Evolutionary conservation across 345 rosid genomes (phyloP).

Genomic region (Cardamine occulta): DNA sequence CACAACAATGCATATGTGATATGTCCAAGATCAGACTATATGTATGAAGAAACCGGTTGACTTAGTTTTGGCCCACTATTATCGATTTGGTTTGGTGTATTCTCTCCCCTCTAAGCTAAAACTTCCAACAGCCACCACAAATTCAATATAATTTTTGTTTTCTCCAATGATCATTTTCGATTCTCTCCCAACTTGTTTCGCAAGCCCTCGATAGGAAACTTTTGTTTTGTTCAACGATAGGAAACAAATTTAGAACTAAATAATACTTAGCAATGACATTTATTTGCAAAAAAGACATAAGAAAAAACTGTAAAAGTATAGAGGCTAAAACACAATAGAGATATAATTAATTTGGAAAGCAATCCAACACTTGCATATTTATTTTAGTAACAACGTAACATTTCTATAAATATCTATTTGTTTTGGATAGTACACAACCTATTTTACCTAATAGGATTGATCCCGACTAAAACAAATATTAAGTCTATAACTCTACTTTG

Average conservation of each 20-base stretch:
- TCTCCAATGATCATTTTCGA: not conserved
- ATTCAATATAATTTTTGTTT: not conserved
- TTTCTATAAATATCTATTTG: too few relatives aligned
- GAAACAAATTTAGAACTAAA: not conserved
- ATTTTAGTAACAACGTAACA: too few relatives aligned
- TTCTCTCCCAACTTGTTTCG: conserved; percentile 8
- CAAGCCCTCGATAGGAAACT: not conserved
- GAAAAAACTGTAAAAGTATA: not conserved
- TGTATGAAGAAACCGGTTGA: conserved; percentile 22
- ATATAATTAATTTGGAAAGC: too few relatives aligned
- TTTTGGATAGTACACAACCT: too few relatives aligned
- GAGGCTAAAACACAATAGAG: too few relatives aligned
- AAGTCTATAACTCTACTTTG: too few relatives aligned
- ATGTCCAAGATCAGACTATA: conserved; percentile 12
- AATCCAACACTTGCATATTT: too few relatives aligned
- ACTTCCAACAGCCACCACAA: conserved; percentile 1
- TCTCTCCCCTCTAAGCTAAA: not conserved
- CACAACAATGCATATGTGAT: conserved; percentile 38
- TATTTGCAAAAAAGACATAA: not conserved
- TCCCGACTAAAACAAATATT: too few relatives aligned
- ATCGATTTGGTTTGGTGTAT: conserved; percentile 16
- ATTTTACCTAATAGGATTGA: too few relatives aligned
- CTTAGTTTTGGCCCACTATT: conserved; percentile 21
- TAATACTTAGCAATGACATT: not conserved
- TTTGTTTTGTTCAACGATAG: too few relatives aligned